Conservation (phyloP, 345 rosid species). For the Murraya koenigii region DNA sequence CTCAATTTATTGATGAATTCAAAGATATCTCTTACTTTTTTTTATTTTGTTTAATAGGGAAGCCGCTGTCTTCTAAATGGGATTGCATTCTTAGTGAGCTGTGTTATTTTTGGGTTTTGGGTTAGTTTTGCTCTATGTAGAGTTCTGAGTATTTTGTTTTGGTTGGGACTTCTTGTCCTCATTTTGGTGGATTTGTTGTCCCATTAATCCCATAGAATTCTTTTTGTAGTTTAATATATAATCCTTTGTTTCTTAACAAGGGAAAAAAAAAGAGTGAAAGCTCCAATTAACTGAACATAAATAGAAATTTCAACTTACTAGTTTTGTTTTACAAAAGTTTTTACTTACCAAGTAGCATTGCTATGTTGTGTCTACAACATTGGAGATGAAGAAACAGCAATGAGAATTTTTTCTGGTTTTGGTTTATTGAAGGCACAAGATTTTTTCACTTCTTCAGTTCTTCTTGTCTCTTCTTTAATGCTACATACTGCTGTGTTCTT, state of each 20-base stretch:
- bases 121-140: no score
- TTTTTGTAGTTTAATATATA: background rate
- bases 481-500: background rate
- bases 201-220: no score
- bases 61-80: no score
- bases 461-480: background rate
- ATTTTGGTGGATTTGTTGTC: background rate
- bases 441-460: background rate
- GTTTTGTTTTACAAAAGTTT: background rate
- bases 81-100: no score
- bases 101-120: no score
- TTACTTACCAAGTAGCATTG: background rate
- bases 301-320: background rate
- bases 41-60: no score
- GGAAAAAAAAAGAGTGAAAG: background rate
- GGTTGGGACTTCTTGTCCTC: no score
- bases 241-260: no score
- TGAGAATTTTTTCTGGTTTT: background rate
- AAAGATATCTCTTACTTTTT: no score
- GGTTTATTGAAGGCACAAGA: background rate
- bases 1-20: no score
- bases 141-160: no score
- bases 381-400: background rate
- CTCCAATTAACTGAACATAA: background rate
- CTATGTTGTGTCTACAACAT: background rate